phyloP scores from a whole-genome alignment of 2,329 filamentous ascomycete genomes.

The Cytospora schulzeri region DNA sequence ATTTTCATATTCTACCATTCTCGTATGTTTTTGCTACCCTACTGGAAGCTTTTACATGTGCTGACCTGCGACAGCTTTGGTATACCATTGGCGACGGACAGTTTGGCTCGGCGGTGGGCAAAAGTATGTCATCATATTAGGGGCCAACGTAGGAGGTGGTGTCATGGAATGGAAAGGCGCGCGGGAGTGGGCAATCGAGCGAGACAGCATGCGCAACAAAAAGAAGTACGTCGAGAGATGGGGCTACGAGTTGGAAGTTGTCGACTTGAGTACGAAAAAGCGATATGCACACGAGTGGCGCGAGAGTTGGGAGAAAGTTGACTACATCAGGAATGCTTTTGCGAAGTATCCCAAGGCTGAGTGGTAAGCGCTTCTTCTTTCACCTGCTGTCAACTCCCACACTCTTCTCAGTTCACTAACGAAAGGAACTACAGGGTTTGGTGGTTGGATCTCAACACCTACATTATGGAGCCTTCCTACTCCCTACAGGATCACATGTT shows the following conservation, averaged over 20 bases:
- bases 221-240: slow-evolving; percentile 81
- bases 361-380: slow-evolving; percentile 64
- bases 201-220: slow-evolving; percentile 95
- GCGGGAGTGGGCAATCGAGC: slow-evolving; percentile 95
- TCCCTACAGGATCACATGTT: slow-evolving; percentile 92
- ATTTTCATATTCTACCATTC: slow-evolving; percentile 70
- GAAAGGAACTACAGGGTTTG: slow-evolving; percentile 78
- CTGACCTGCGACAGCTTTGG: slow-evolving; percentile 46
- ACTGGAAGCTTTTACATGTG: not conserved
- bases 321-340: slow-evolving; percentile 85
- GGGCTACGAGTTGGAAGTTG: slow-evolving; percentile 95
- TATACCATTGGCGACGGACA: slow-evolving; percentile 70
- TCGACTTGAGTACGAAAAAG: slow-evolving; percentile 99
- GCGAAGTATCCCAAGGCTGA: slow-evolving; percentile 94
- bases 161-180: slow-evolving; percentile 99
- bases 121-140: slow-evolving; percentile 91
- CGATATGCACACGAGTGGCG: slow-evolving; percentile 98
- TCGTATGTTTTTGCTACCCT: slow-evolving; percentile 52
- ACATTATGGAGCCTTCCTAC: slow-evolving; percentile 93
- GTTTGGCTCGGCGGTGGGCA: slow-evolving; percentile 77
- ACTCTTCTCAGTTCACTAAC: slow-evolving; percentile 29
- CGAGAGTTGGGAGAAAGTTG: slow-evolving; percentile 99
- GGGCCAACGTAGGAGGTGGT: slow-evolving; percentile 90
- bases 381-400: not conserved
- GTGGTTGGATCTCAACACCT: slow-evolving; percentile 98